A percentile compares a stretch with the other conserved stretches of the same genome.
phyloP scores from a whole-genome alignment of 805 yeast species.

The Metahyphopichia silvanorum region DNA sequence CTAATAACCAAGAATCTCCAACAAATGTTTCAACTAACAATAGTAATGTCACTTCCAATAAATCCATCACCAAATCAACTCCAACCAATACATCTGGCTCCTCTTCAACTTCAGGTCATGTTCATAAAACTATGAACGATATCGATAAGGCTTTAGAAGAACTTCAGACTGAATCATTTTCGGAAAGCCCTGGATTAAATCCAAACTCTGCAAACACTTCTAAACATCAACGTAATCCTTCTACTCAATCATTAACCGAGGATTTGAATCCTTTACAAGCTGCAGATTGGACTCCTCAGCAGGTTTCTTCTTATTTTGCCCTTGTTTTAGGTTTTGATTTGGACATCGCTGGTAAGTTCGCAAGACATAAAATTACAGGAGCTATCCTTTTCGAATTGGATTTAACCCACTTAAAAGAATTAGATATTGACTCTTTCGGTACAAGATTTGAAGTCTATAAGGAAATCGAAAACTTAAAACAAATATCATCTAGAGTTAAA shows the following conservation, averaged over 20 bases:
- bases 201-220: background rate
- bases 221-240: constrained; percentile 4
- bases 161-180: constrained; percentile 33
- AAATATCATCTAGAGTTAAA: constrained; percentile 7
- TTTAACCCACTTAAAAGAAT: constrained; percentile 79
- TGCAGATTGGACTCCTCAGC: constrained; percentile 75
- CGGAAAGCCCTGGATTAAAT: constrained; percentile 1
- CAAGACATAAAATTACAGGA: constrained; percentile 87
- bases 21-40: constrained; percentile 3
- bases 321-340: constrained; percentile 67
- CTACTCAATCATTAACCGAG: constrained; percentile 15
- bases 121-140: constrained; percentile 59
- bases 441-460: constrained; percentile 89
- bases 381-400: constrained; percentile 81
- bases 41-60: background rate
- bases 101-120: constrained; percentile 26
- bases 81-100: background rate
- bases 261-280: constrained; percentile 49
- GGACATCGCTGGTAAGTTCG: constrained; percentile 74
- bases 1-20: constrained; percentile 1
- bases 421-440: constrained; percentile 91
- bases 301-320: constrained; percentile 77
- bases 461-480: constrained; percentile 71
- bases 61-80: background rate
- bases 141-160: constrained; percentile 73